Evolutionary conservation across 2,329 filamentous ascomycete species (phyloP), one percentile per base, ranked within the genome.

Genomic region (Fusarium sp.): DNA sequence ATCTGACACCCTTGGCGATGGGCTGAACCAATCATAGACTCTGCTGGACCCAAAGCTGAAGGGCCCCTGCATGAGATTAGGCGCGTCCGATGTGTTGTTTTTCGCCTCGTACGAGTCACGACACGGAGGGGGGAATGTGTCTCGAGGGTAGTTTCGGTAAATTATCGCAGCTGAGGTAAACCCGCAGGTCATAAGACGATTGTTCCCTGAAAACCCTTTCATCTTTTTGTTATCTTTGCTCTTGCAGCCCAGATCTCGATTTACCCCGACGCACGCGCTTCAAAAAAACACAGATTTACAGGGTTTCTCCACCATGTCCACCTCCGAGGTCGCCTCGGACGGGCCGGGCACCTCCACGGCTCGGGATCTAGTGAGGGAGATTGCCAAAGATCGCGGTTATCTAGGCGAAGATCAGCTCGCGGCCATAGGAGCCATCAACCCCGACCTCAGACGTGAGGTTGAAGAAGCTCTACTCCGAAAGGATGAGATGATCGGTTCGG

Each of bases 401-500:
- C 65, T 76, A 29, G 66, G 72, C 1, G 72, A 75, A n/a, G 72
- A 74, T 16, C 55, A 74, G 31, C 72, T 76, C 11, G 64, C 72
- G 4, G 36, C 53, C 17, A 70, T 76, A 4, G 69, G 74, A 6
- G 69, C 56, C 2, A 70, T 76, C 1, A 69, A 73, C 4, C 71
- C 71, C 4, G 64, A 71, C 9, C 68, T 75, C 12, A 64, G 73
- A 3, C 69, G 69, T 9, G 64, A 73, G 6, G 70, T 77, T 1
- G 75, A 76, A 51, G 72, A 76, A 33, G 75, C 75, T 10, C 71
- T 77, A 1, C 75, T 76, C 3, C 60, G 62, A 0, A 77, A 77
- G 22, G 75, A 77, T 64, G 67, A 75, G 51, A 69, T 77, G 70
- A 76, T 77, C 51, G 73, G 72, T 2, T 75, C 75, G 4, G 71